These are phyloP conservation scores for Alternaria panax DNA, from an alignment of 2,329 filamentous ascomycete species.

Conservation along the genomic window DNA sequence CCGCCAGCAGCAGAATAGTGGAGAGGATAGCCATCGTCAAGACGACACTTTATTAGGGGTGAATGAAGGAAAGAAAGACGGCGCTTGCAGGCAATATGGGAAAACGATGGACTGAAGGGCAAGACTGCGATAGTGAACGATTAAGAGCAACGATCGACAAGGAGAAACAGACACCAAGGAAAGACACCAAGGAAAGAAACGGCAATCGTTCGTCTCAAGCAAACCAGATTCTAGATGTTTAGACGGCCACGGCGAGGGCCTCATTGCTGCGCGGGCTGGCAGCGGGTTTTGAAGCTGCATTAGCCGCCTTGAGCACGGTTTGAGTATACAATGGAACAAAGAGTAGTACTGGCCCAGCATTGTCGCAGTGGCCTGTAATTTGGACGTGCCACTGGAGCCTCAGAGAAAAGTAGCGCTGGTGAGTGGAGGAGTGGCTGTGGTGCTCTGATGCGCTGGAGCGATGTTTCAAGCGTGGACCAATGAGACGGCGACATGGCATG, in stretches of 20 bases:
- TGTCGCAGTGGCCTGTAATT: conserved; percentile 30
- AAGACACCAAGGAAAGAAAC: conserved; percentile 31
- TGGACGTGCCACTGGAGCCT: conserved; percentile 31
- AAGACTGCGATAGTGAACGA: conserved; percentile 30
- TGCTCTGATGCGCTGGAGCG: conserved; percentile 22
- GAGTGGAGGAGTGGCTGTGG: conserved; percentile 42
- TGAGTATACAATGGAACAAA: conserved; percentile 40
- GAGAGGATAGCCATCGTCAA: conserved; percentile 37
- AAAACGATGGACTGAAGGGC: conserved; percentile 25
- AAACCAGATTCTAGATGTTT: conserved; percentile 36
- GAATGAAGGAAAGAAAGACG: conserved; percentile 17
- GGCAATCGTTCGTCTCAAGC: conserved; percentile 33
- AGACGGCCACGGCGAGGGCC: conserved; percentile 29
- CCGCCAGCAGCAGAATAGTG: conserved; percentile 49
- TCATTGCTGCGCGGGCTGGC: conserved; percentile 35
- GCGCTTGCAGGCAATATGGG: conserved; percentile 8
- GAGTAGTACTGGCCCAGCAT: conserved; percentile 45
- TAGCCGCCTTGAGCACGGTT: conserved; percentile 51
- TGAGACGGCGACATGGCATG: conserved; percentile 23
- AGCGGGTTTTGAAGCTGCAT: conserved; percentile 48
- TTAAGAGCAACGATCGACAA: conserved; percentile 47
- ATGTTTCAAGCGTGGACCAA: conserved; percentile 41
- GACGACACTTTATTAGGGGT: conserved; percentile 26
- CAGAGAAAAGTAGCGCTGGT: conserved; percentile 21
- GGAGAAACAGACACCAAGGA: conserved; percentile 27